Evolutionary conservation across 805 yeast species (phyloP), one percentile per base, ranked within the genome.

Genomic region (Yarrowia sp.): DNA sequence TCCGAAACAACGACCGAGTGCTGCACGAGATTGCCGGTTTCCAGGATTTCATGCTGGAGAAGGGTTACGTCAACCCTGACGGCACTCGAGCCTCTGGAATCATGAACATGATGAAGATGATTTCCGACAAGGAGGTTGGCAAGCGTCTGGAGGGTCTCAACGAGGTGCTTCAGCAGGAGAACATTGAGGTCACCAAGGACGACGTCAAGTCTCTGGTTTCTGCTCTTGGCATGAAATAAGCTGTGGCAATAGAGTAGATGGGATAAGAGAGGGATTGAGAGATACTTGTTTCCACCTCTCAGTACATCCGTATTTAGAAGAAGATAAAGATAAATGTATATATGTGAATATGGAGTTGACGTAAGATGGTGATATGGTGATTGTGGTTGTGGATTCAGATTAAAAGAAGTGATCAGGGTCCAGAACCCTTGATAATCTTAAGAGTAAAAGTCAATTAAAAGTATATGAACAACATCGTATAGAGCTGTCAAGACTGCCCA

Each of bases 61-160:
- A 58, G 51, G 63, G 63, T 8, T 58, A 58, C 32, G 40, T 58
- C 22, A 58, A 58, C 51, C 41, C 51, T n/a, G 63, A 58, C 32
- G 63, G 63, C 2, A 41, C 51, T 10, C 49, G 51, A 41, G 21
- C 38, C 7, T 21, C 41, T 10, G 63, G 63, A 0, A 12, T 68
- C 32, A 66, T 70, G 71, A 65, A 68, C 63, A 71, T 68, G 65
- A 65, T 71, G 49, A 71, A 71, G 67, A 64, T 73, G 58, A 56
- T 73, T 65, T 67, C 73, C 52, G 74, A 72, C 66, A 65, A 62
- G 30, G 73, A 72, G 61, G 71, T 73, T 21, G 66, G 71, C 24
- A 66, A 61, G 26, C 67, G 71, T 67, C 61, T 73, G 52, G 67
- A 64, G 21, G 46, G 40, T 1, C 8, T 52, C n/a, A 38, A 52